Evolutionary conservation across 1,139 yeast species (phyloP), one percentile per base, ranked within the genome.

Genomic region (Lodderomyces theae): DNA sequence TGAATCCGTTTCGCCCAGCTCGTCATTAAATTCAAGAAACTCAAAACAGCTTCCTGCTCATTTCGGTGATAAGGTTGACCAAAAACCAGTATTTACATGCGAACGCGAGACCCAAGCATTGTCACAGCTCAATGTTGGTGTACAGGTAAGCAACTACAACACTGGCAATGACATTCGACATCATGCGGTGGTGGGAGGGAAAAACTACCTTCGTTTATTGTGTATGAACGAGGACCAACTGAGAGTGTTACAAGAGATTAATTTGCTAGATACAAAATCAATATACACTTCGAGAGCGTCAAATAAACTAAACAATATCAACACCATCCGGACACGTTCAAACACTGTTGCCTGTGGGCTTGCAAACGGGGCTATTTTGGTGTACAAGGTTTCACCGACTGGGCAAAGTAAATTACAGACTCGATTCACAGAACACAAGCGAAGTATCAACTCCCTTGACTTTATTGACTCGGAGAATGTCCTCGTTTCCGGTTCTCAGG

Each of bases 401-500:
- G 77, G 77, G 5, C 63, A 60, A 43, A 54, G 72, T 39, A 66
- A 72, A 43, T 47, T 76, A 12, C 53, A 74, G 23, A 56, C 72
- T 39, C 70, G 77, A 34, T 65, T 83, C 29, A 64, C 74, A 12
- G 96, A 86, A 48, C 96, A 88, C 52, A 81, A 82, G 39, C 67
- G 97, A 42, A 82, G 95, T 3, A 82, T 92, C 35, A 88, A 89
- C 55, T 77, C 95, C 1, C 66, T 92, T 22, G 88, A 86, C 44
- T 89, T 88, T 57, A 53, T 65, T 13, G 72, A 73, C 3, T 75
- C 76, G 35, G 77, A 84, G 1, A 74, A 76, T 51, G 69, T 78
- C 36, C 60, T 92, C 12, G 62, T 88, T 2, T 84, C 96, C 1
- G 98, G 96, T 0, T 85, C 95, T 0, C 96, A 88, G 56, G 98